Evolutionary conservation across 352 stramenopile species (phyloP).

Genomic region (Halophytophthora batemanensis): DNA sequence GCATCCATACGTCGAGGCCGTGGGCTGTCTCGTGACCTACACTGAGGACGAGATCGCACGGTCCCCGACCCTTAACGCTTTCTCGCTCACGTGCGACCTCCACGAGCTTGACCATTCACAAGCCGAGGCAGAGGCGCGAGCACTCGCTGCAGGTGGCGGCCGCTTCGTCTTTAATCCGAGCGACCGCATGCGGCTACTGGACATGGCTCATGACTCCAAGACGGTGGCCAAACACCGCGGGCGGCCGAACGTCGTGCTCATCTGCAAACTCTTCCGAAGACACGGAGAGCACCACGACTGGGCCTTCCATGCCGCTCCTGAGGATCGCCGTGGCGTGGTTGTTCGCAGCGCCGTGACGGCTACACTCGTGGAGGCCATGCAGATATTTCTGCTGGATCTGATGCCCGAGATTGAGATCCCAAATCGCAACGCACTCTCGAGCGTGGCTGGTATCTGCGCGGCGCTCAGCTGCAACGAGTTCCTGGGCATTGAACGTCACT

Average conservation of each 20-base stretch:
- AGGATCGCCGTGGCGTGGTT: slow-evolving; percentile 17
- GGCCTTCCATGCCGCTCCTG: slow-evolving; percentile 37
- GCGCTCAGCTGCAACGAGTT: slow-evolving; percentile 60
- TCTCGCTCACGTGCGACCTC: slow-evolving; percentile 41
- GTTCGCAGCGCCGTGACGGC: slow-evolving; percentile 48
- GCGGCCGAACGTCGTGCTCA: slow-evolving; percentile 38
- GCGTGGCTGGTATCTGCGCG: slow-evolving; percentile 54
- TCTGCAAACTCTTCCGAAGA: slow-evolving; percentile 54
- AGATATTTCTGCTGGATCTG: slow-evolving; percentile 62
- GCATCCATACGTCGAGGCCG: slow-evolving; percentile 44
- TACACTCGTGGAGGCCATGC: slow-evolving; percentile 42
- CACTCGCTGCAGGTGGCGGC: slow-evolving; percentile 21
- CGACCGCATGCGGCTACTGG: slow-evolving; percentile 22
- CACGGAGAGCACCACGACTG: slow-evolving; percentile 21
- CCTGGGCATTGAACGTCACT: slow-evolving; percentile 48
- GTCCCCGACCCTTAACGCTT: slow-evolving; percentile 38
- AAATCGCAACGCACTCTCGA: slow-evolving; percentile 58
- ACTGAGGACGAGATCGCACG: slow-evolving; percentile 48
- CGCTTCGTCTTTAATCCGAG: slow-evolving; percentile 18
- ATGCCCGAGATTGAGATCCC: slow-evolving; percentile 70
- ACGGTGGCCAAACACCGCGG: slow-evolving; percentile 6
- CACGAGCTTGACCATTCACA: slow-evolving; percentile 20
- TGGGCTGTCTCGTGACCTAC: slow-evolving; percentile 46
- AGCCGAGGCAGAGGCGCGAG: slow-evolving; percentile 23
- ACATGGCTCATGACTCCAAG: slow-evolving; percentile 29